Evolutionary conservation across 1,284 basidiomycete species (phyloP), one percentile per base, ranked within the genome.

Genomic region (Moniliella sp.): DNA sequence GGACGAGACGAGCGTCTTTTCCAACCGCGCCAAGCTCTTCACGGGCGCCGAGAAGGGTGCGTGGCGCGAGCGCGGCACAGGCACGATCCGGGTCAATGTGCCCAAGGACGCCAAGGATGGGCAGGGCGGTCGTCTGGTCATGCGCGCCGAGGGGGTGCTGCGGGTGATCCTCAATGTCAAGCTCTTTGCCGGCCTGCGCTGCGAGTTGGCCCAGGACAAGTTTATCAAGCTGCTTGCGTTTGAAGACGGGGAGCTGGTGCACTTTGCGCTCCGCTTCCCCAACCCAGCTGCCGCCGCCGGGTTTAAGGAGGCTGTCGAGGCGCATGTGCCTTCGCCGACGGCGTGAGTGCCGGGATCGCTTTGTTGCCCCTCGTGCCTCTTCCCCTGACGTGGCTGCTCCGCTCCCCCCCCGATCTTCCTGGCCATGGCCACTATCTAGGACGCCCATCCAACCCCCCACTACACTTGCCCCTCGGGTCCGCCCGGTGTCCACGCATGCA

Each of bases 91-190:
- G 51, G 61, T 88, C 45, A 88, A 88, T 51, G 73, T 83, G 17
- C 69, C 42, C 25, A 48, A 45, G 32, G 25, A 35, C 9, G 25
- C 21, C n/a, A 16, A 17, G 13, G 16, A 18, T 5, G 27, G 27
- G n/a, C n/a, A 12, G 18, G n/a, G 19, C 13, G n/a, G 13, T 30
- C 71, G 43, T 64, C 68, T 43, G 84, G 84, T 93, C 23, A 91
- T 93, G 83, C 73, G 84, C 36, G 81, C 86, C 46, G 84, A 93
- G 48, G 84, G 82, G 1, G 81, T 88, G 7, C 73, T 78, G 50
- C 69, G 78, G 0, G 63, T 91, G 29, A 65, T 93, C 34, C 66
- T 93, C 33, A 93, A 93, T 50, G 73, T 78, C 25, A 70, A 74
- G 19, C 66, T 93, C 29, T 91, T 88, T 67, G 66, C 69, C 42